These are phyloP conservation scores for Amaranthus tricolor DNA, from an alignment of 179 eudicot species.

Conservation along the genomic window DNA sequence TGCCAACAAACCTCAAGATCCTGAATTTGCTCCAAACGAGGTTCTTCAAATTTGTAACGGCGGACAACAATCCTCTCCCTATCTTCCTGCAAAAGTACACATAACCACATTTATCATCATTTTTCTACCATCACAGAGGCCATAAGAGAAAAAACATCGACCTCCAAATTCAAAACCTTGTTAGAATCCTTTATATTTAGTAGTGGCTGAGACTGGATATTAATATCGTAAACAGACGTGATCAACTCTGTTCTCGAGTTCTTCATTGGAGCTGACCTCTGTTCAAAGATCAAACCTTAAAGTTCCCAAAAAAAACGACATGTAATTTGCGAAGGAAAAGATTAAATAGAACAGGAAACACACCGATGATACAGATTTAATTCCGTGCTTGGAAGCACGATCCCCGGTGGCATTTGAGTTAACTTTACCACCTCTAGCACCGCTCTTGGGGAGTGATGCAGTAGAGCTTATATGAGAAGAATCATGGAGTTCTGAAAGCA, in stretches of 20 bases:
- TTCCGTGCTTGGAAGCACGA: slow-evolving; percentile 65
- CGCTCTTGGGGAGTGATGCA: slow-evolving; percentile 45
- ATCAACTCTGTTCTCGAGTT: slow-evolving; percentile 72
- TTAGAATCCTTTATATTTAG: slow-evolving; percentile 83
- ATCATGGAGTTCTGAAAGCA: slow-evolving; percentile 53
- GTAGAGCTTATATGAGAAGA: slow-evolving; percentile 43
- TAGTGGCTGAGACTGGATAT: slow-evolving; percentile 82
- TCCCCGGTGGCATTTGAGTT: slow-evolving; percentile 52
- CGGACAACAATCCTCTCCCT: slow-evolving; percentile 91
- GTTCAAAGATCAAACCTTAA: slow-evolving; percentile 12
- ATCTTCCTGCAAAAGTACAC: slow-evolving; percentile 63
- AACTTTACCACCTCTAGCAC: slow-evolving; percentile 56
- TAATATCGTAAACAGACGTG: slow-evolving; percentile 84
- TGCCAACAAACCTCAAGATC: slow-evolving; percentile 79
- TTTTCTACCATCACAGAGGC: neutral
- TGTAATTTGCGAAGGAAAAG: neutral
- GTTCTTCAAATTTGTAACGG: slow-evolving; percentile 90
- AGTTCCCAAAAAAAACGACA: neutral
- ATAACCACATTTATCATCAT: slow-evolving; percentile 15
- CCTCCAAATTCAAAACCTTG: slow-evolving; percentile 49
- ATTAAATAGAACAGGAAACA: slow-evolving; percentile 20
- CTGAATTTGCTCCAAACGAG: slow-evolving; percentile 88
- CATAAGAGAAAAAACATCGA: neutral
- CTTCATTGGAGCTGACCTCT: slow-evolving; percentile 64
- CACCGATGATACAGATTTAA: slow-evolving; percentile 63